These are phyloP conservation scores for Fusarium longipes DNA, from an alignment of 2,329 filamentous ascomycete genomes.

Conservation along the genomic window DNA sequence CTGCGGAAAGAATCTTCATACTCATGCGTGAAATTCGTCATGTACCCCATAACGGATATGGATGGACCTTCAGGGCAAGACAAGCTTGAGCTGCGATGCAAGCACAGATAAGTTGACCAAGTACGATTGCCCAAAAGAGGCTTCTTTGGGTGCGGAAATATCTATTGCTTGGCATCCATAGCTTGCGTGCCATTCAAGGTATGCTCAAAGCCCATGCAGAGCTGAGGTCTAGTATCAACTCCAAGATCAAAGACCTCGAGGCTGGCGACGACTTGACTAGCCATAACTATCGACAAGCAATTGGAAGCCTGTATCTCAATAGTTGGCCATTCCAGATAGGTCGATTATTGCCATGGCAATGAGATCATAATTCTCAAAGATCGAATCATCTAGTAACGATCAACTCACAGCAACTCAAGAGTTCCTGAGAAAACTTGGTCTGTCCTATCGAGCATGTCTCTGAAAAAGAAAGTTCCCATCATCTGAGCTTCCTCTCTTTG, in stretches of 20 bases:
- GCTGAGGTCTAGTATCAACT: slow-evolving; percentile 17
- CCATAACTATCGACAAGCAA: not conserved
- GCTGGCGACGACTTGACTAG: slow-evolving; percentile 15
- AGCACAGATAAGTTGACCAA: not conserved
- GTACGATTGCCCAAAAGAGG: slow-evolving; percentile 1
- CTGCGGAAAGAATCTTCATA: not conserved
- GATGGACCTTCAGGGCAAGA: slow-evolving; percentile 14
- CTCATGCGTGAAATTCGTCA: slow-evolving; percentile 3
- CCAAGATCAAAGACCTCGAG: slow-evolving; percentile 6
- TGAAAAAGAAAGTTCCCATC: not conserved
- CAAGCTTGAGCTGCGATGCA: not conserved
- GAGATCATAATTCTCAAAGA: not conserved
- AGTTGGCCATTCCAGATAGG: not conserved
- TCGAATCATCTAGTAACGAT: not conserved
- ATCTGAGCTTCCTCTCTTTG: not conserved
- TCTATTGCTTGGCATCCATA: not conserved
- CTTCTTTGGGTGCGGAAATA: slow-evolving; percentile 4
- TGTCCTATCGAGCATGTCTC: not conserved
- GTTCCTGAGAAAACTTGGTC: slow-evolving; percentile 3
- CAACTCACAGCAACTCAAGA: slow-evolving; percentile 4
- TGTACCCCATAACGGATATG: not conserved
- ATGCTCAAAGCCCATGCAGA: slow-evolving; percentile 18
- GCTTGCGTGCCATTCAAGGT: not conserved
- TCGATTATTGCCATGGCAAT: not conserved
- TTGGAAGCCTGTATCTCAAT: not conserved